Conservation (phyloP, 352 stramenopile genomes). For the Globisporangium uncinulatum region DNA sequence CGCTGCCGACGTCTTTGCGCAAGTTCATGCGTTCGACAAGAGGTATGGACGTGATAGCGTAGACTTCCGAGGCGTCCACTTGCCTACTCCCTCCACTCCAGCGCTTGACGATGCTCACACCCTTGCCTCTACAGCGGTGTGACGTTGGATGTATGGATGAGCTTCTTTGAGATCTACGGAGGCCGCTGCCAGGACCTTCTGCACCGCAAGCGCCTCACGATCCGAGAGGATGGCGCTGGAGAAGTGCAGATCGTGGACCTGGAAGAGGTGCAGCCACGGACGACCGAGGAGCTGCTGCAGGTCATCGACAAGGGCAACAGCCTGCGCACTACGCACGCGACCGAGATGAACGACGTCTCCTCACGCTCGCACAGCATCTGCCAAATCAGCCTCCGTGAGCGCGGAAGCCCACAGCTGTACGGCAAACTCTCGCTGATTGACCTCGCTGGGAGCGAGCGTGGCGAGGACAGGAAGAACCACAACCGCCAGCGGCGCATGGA, state of each 20-base stretch:
- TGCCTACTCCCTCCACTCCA: not conserved
- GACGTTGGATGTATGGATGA: conserved; percentile 86
- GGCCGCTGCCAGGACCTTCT: conserved; percentile 95
- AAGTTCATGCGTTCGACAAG: conserved; percentile 51
- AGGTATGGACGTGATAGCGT: conserved; percentile 10
- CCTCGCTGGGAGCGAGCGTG: conserved; percentile 94
- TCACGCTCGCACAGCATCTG: conserved; percentile 95
- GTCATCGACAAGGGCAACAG: conserved; percentile 92
- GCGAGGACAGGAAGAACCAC: conserved; percentile 93
- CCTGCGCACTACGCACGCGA: conserved; percentile 94
- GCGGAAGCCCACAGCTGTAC: conserved; percentile 35
- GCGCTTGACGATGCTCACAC: not conserved
- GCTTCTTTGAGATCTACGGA: conserved; percentile 98
- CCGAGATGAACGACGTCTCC: conserved; percentile 94
- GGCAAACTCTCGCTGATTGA: conserved; percentile 96
- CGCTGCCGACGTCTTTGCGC: conserved; percentile 65
- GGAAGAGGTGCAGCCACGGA: conserved; percentile 85
- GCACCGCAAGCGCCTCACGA: conserved; percentile 85
- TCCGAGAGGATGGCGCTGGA: conserved; percentile 91
- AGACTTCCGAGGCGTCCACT: not conserved
- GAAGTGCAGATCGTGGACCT: conserved; percentile 95
- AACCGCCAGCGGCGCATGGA: conserved; percentile 92
- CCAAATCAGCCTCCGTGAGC: conserved; percentile 86
- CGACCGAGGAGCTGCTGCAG: conserved; percentile 89
- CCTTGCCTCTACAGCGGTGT: conserved; percentile 22